phyloP scores from a whole-genome alignment of 306 rosid species.

The Ceratonia siliqua region DNA sequence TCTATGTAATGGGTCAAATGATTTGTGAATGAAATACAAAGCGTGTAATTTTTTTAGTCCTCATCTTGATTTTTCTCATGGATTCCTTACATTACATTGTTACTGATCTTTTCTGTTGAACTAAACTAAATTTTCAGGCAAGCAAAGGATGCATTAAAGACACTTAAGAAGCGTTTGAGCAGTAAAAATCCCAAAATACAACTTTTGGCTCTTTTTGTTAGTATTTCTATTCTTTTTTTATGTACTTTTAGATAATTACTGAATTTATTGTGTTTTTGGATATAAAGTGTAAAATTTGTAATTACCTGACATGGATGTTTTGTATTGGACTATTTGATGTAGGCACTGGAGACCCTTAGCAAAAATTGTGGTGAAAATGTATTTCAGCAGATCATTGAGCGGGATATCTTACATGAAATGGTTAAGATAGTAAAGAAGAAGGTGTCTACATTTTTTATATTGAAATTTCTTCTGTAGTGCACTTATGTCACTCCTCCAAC shows the following conservation, averaged over 20 bases:
- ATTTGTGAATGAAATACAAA: not conserved
- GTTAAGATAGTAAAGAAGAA: slow-evolving; percentile 80
- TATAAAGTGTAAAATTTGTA: not conserved
- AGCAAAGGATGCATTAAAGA: slow-evolving; percentile 74
- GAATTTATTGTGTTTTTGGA: not conserved
- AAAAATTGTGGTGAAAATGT: slow-evolving; percentile 73
- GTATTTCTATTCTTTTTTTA: slow-evolving; percentile 41
- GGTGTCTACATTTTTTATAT: slow-evolving; percentile 37
- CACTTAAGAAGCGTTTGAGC: slow-evolving; percentile 64
- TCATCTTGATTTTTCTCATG: slow-evolving; percentile 12
- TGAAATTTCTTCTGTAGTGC: slow-evolving; percentile 6
- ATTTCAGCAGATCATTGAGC: slow-evolving; percentile 69
- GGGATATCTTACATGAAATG: slow-evolving; percentile 80
- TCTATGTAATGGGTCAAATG: not conserved
- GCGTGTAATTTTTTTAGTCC: not conserved
- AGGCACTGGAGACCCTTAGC: slow-evolving; percentile 73
- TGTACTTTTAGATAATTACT: slow-evolving; percentile 28
- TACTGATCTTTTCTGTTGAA: slow-evolving; percentile 25
- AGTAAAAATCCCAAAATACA: slow-evolving; percentile 68
- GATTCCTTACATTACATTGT: slow-evolving; percentile 18
- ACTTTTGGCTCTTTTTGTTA: slow-evolving; percentile 72
- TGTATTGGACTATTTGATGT: slow-evolving; percentile 27
- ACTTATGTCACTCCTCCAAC: not conserved
- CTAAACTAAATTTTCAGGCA: slow-evolving; percentile 59
- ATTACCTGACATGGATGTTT: not conserved